Percentiles rank a stretch among this genome's conserved stretches.
phyloP scores from a whole-genome alignment of 75 land plant species.

The Sequoia sempervirens region DNA sequence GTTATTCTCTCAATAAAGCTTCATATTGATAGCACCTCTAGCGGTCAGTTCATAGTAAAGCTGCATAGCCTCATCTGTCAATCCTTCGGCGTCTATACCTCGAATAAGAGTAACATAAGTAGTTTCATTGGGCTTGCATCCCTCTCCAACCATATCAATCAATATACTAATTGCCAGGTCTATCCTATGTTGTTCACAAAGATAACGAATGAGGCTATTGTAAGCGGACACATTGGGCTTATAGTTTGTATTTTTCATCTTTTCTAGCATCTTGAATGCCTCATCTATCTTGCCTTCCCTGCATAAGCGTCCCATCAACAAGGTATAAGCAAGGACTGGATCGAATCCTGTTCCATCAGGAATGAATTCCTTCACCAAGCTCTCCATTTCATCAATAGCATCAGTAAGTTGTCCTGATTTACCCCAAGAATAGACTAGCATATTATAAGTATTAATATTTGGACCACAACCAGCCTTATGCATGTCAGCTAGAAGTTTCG shows the following conservation, averaged over 20 bases:
- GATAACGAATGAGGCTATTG: constrained; percentile 37
- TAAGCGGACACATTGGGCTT: constrained; percentile 28
- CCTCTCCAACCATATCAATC: constrained; percentile 31
- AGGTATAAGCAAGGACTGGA: constrained; percentile 47
- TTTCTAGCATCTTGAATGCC: constrained; percentile 32
- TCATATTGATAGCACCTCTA: constrained; percentile 16
- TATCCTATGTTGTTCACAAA: constrained; percentile 38
- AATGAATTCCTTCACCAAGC: constrained; percentile 39
- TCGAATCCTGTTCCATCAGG: constrained; percentile 52
- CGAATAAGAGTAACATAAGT: constrained; percentile 36
- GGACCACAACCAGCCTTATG: constrained; percentile 37
- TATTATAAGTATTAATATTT: constrained; percentile 56
- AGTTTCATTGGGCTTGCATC: constrained; percentile 46
- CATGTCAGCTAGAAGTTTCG: constrained; percentile 52
- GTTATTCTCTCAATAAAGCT: not conserved
- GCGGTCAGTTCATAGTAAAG: constrained; percentile 22
- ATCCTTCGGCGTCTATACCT: constrained; percentile 40
- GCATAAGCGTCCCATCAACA: constrained; percentile 40
- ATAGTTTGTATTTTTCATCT: constrained; percentile 23
- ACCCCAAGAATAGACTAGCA: constrained; percentile 49
- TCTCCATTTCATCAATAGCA: constrained; percentile 46
- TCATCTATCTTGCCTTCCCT: constrained; percentile 47
- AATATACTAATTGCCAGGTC: constrained; percentile 33
- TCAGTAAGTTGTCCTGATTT: constrained; percentile 32
- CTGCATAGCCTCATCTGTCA: constrained; percentile 32